Percentiles rank a stretch among this genome's conserved stretches.
phyloP scores from a whole-genome alignment of 768 basidiomycete genomes.

The Filobasidium wieringae region DNA sequence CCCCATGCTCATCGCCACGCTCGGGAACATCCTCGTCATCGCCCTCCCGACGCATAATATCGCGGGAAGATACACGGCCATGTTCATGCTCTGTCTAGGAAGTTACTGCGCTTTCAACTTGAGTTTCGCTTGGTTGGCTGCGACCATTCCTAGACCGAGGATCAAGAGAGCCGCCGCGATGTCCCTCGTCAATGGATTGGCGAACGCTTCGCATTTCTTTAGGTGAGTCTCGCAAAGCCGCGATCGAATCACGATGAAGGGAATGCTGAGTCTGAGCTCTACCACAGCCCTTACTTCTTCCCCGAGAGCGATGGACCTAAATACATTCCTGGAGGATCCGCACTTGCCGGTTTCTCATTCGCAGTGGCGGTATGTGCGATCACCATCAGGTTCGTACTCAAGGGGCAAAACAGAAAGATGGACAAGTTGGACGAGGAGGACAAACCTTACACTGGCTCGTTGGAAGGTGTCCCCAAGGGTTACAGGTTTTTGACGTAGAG shows the following conservation, averaged over 20 bases:
- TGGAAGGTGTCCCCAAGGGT: conserved; percentile 16
- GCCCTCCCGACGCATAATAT: background rate
- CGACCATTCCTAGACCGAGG: conserved; percentile 23
- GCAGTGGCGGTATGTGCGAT: conserved; percentile 1
- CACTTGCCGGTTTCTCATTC: conserved; percentile 10
- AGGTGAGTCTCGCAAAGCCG: no score
- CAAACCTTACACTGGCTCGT: conserved; percentile 8
- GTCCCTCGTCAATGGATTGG: conserved; percentile 31
- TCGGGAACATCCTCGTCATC: conserved; percentile 12
- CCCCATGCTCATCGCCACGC: conserved; percentile 3
- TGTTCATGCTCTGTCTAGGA: conserved; percentile 8
- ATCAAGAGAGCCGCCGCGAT: conserved; percentile 31
- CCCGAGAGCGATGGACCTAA: background rate
- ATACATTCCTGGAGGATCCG: conserved; percentile 7
- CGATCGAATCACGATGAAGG: no score
- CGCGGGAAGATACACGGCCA: conserved; percentile 8
- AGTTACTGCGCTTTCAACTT: conserved; percentile 11
- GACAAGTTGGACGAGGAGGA: conserved; percentile 9
- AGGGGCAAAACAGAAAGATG: conserved; percentile 13
- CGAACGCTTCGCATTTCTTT: conserved; percentile 28
- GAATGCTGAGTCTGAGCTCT: no score
- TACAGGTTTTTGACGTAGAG: conserved; percentile 12
- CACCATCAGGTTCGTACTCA: conserved; percentile 12
- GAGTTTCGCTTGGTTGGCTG: conserved; percentile 10
- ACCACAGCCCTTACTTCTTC: conserved; percentile 7